phyloP scores from a whole-genome alignment of 768 basidiomycete genomes.

The Symmetrospora coprosmae region DNA sequence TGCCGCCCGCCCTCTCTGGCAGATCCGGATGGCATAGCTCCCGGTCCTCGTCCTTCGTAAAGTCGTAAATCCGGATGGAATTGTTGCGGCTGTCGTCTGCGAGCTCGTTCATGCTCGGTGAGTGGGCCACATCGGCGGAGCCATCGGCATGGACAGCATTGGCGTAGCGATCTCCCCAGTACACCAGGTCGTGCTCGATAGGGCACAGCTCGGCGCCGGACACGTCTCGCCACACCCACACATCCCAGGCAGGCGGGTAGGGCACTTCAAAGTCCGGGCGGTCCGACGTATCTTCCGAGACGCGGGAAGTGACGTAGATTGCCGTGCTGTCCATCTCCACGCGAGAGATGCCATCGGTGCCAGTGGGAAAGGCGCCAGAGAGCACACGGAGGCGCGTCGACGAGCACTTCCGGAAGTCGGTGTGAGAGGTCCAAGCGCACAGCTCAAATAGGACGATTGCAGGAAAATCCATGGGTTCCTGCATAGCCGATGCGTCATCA shows the following conservation, averaged over 20 bases:
- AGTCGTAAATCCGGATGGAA: too few relatives aligned
- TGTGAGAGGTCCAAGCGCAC: not conserved
- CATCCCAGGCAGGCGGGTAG: not conserved
- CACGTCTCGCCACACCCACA: too few relatives aligned
- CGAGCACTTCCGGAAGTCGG: not conserved
- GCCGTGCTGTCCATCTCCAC: slow-evolving; percentile 14
- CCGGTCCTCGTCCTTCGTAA: too few relatives aligned
- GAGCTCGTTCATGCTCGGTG: too few relatives aligned
- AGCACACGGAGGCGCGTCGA: not conserved
- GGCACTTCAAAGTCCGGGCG: not conserved
- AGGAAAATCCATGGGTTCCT: not conserved
- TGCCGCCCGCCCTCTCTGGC: too few relatives aligned
- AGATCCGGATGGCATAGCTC: too few relatives aligned
- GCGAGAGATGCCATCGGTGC: slow-evolving; percentile 8
- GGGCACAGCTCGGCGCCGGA: too few relatives aligned
- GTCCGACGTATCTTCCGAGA: not conserved
- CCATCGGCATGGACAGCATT: too few relatives aligned
- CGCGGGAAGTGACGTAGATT: slow-evolving; percentile 1
- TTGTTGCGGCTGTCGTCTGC: too few relatives aligned
- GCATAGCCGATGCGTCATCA: not conserved
- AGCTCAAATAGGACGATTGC: slow-evolving; percentile 3
- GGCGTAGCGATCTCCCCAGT: too few relatives aligned
- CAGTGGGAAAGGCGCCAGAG: slow-evolving; percentile 12
- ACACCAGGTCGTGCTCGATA: too few relatives aligned
- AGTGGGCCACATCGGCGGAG: too few relatives aligned